Evolutionary conservation across 2,329 filamentous ascomycete species (phyloP).

Genomic region (Zymoseptoria crescenta): DNA sequence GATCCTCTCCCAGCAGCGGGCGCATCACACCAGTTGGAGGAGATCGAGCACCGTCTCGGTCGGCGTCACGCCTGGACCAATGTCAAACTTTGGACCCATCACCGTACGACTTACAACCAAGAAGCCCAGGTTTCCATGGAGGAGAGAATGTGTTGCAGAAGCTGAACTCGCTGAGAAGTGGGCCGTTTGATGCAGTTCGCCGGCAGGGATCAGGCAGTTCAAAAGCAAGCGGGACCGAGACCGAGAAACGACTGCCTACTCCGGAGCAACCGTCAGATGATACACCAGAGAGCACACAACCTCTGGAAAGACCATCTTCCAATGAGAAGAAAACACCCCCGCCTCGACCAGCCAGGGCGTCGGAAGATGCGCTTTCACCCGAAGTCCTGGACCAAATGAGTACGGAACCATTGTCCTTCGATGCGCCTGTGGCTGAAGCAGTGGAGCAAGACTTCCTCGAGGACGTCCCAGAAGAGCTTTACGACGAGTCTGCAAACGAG

Average conservation of each 20-base stretch:
- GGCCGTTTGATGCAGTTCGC: conserved; percentile 48
- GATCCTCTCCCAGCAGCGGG: conserved; percentile 17
- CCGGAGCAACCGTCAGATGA: neutral
- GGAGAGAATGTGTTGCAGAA: conserved; percentile 44
- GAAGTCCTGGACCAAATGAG: conserved; percentile 22
- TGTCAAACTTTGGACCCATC: conserved; percentile 10
- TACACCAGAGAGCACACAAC: neutral
- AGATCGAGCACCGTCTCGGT: conserved; percentile 21
- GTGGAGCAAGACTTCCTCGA: neutral
- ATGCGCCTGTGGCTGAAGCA: conserved; percentile 6
- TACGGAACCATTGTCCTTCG: conserved; percentile 17
- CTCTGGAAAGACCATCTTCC: neutral
- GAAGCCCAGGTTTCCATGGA: conserved; percentile 35
- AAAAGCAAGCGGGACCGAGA: neutral
- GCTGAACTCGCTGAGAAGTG: conserved; percentile 55
- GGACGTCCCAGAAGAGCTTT: neutral
- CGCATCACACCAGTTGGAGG: conserved; percentile 20
- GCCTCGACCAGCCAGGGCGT: conserved; percentile 24
- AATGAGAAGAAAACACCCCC: conserved; percentile 19
- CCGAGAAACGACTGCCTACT: neutral
- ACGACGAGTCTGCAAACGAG: neutral
- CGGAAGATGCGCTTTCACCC: conserved; percentile 23
- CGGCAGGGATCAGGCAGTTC: conserved; percentile 13
- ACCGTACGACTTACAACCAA: conserved; percentile 27
- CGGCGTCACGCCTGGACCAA: conserved; percentile 16